These are phyloP conservation scores for Yarrowia sp. DNA, from an alignment of 805 yeast species.

Conservation along the genomic window DNA sequence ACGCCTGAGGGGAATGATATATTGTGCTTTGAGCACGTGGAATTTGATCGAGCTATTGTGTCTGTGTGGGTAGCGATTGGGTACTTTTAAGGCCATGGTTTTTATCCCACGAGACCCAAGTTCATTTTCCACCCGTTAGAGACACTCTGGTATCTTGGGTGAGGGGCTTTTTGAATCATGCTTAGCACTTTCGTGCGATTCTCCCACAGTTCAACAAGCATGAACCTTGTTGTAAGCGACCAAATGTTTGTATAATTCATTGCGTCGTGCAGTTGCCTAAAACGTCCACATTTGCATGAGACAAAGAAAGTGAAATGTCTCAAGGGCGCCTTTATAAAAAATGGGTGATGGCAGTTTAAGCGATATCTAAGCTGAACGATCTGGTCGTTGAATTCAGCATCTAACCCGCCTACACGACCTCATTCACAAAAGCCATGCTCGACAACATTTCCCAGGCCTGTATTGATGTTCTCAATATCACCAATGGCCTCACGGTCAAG, in stretches of 20 bases:
- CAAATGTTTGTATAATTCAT: conserved; percentile 17
- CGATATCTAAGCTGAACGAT: not conserved
- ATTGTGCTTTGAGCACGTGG: conserved; percentile 18
- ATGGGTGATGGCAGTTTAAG: conserved; percentile 9
- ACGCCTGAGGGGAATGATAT: conserved; percentile 21
- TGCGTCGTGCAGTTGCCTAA: conserved; percentile 24
- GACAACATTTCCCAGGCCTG: conserved; percentile 23
- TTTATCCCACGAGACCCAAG: not conserved
- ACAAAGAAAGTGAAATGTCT: conserved; percentile 22
- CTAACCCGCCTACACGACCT: not conserved
- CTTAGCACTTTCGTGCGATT: not conserved
- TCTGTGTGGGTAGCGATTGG: not conserved
- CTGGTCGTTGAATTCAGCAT: conserved; percentile 7
- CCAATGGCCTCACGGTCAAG: conserved; percentile 24
- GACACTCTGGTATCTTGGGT: no score
- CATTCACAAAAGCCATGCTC: not conserved
- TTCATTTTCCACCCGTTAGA: not conserved
- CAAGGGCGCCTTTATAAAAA: conserved; percentile 17
- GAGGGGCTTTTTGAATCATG: not conserved
- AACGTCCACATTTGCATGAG: conserved; percentile 23
- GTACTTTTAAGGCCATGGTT: no score
- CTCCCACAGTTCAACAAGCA: not conserved
- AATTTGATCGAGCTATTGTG: not conserved
- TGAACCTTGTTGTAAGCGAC: conserved; percentile 17
- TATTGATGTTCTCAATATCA: conserved; percentile 7